Conservation (phyloP, 208 protist species). For the Trypanosoma cruzi region DNA sequence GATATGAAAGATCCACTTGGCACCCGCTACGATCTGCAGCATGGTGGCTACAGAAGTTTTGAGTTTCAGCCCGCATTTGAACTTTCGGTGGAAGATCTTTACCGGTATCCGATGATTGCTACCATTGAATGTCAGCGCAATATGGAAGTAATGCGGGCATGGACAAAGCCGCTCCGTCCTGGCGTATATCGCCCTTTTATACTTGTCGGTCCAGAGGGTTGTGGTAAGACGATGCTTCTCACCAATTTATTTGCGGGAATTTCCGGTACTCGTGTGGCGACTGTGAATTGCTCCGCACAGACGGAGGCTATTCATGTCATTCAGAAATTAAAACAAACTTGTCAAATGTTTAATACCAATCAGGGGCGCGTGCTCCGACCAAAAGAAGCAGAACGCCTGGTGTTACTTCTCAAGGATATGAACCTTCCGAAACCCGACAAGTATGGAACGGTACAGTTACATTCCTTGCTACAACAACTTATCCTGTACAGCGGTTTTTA, state of each 20-base stretch:
- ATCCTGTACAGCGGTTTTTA: conserved; percentile 97
- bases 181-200: conserved; percentile 94
- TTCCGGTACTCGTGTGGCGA: conserved; percentile 82
- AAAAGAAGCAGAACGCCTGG: conserved; percentile 94
- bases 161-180: conserved; percentile 75
- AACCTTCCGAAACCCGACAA: conserved; percentile 98
- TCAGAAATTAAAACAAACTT: conserved; percentile 96
- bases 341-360: conserved; percentile 91
- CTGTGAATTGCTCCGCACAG: conserved; percentile 96
- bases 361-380: conserved; percentile 95
- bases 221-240: conserved; percentile 96
- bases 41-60: conserved; percentile 67
- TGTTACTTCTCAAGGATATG: conserved; percentile 97
- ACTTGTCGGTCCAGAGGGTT: conserved; percentile 97
- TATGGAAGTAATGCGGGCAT: conserved; percentile 91
- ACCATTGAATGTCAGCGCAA: conserved; percentile 95
- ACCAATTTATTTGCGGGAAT: conserved; percentile 81
- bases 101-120: conserved; percentile 86
- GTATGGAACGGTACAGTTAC: conserved; percentile 97
- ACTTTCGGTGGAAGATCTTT: conserved; percentile 86
- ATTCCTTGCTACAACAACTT: conserved; percentile 97
- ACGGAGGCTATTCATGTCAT: conserved; percentile 95
- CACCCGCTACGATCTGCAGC: conserved; percentile 77
- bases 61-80: conserved; percentile 73
- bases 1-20: conserved; percentile 91